Base-by-base conservation (phyloP, 306 rosid species). In the Prunus salicina region DNA sequence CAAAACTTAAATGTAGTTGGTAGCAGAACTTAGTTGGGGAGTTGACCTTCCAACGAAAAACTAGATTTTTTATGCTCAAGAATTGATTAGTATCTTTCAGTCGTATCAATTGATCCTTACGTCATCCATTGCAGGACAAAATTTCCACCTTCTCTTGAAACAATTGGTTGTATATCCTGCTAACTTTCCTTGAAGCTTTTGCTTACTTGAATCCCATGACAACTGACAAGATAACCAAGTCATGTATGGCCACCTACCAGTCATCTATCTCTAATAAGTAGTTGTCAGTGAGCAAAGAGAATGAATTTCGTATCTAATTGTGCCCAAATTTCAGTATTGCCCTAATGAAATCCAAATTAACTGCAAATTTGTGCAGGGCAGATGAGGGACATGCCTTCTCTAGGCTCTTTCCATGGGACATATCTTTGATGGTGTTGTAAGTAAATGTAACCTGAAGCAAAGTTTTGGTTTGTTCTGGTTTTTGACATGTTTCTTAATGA, bases 31-130 rank as follows among this genome's bases (percentile, higher is more conserved):
- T 79, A 75, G 83, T 79, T 83, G 79, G 62, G 67, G 66, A 68
- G 82, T 71, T 83, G 89, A 82, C 88, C 79, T 67, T 81, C 69
- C 91, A 85, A 76, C 90, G 32, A 78, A 58, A 61, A 72, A 69
- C 34, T 51, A 53, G 62, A 74, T 7, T 68, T 64, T 56, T 30
- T n/a, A 58, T 57, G 43, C 56, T 64, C 53, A 78, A 32, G 69
- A 6, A 38, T 47, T 53, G 16, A 20, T 52, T 20, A 69, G 7
- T 53, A 30, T 64, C 63, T 71, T 27, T 46, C 53, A 27, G 7
- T 12, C 56, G 10, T 20, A 24, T 73, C 57, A 41, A 60, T 34
- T 53, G 73, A 46, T 60, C 47, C 38, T 79, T 63, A 78, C 49
- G 71, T n/a, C 43, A 74, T 70, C 71, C 68, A 60, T 15, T 67